phyloP scores from a whole-genome alignment of 2,329 filamentous ascomycete genomes.

The Alternaria solani region DNA sequence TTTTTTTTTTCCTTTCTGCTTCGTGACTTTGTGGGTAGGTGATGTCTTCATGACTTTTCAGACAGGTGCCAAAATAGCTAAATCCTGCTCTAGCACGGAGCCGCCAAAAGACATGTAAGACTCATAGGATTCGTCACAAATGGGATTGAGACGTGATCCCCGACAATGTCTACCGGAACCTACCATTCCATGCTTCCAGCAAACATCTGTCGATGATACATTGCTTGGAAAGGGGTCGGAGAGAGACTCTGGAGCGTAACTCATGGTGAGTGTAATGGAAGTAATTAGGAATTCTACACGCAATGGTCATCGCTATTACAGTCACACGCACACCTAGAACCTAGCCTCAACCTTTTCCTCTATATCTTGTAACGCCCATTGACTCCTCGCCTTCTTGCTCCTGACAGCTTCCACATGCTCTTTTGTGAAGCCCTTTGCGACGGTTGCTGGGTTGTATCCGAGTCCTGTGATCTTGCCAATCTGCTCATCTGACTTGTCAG shows the following conservation, averaged over 20 bases:
- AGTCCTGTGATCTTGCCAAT: constrained; percentile 73
- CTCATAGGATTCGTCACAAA: neutral
- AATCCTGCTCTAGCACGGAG: neutral
- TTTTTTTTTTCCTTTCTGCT: neutral
- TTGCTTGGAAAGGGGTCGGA: neutral
- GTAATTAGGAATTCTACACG: neutral
- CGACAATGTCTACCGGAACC: neutral
- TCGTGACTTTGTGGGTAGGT: neutral
- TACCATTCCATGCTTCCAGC: neutral
- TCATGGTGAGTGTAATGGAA: neutral
- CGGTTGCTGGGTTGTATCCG: constrained; percentile 91
- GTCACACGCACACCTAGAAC: constrained; percentile 57
- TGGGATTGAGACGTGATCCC: neutral
- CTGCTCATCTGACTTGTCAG: constrained; percentile 66
- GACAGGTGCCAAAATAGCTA: neutral
- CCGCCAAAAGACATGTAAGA: neutral
- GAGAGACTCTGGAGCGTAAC: neutral
- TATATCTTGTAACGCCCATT: constrained; percentile 81
- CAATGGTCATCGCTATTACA: neutral
- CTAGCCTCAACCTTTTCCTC: constrained; percentile 76
- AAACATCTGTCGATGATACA: neutral
- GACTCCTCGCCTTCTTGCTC: constrained; percentile 70
- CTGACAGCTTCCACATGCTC: constrained; percentile 74
- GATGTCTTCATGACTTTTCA: neutral
- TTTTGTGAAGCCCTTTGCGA: constrained; percentile 86